Base-by-base conservation (phyloP, 164 flowering plant species). In the Hamamelis virginiana region DNA sequence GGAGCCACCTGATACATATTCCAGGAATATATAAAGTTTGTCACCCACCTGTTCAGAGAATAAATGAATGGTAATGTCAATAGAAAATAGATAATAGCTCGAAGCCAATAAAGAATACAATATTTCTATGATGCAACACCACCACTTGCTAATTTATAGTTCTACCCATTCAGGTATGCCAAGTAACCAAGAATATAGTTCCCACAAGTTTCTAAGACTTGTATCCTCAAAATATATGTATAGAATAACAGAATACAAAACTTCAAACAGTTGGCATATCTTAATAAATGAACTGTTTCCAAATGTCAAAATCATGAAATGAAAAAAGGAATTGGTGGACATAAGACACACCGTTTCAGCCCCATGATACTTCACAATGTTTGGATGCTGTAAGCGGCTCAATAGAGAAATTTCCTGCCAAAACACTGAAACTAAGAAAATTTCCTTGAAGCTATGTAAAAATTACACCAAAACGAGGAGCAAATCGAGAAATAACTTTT, bases 1-100 rank as follows among this genome's bases (percentile, higher is more conserved):
- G 53, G 98, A 91, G 52, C 98, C 98, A 68, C 96, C 98, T 74
- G 98, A 91, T 26, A 94, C 97, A 80, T 87, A 94, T 78, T 94
- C 98, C 83, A 94, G 77, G 83, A 90, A 94, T 51, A 94, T 91
- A 69, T 94, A 91, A 21, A 91, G 83, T 74, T 75, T 90, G 67
- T 94, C 98, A 71, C 72, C 98, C 8, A 91, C 88, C 98, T 94
- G 91, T 50, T 70, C 56, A 60, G 47, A 15, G 16, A 60, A 59
- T 13, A 21, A 22, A 48, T 15, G 1, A 55, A 8, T 26, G 21
- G 44, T 28, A 63, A 16, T 44, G 21, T 51, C 14, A 69, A 50
- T 5, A 68, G 44, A 5, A 45, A 38, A 56, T 43, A 18, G 11
- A 28, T n/a, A 33, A 43, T 65, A 43, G 22, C 46, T 46, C 21